Evolutionary conservation across 2,329 filamentous ascomycete species (phyloP).

Genomic region (Alternaria angustiovoidea): DNA sequence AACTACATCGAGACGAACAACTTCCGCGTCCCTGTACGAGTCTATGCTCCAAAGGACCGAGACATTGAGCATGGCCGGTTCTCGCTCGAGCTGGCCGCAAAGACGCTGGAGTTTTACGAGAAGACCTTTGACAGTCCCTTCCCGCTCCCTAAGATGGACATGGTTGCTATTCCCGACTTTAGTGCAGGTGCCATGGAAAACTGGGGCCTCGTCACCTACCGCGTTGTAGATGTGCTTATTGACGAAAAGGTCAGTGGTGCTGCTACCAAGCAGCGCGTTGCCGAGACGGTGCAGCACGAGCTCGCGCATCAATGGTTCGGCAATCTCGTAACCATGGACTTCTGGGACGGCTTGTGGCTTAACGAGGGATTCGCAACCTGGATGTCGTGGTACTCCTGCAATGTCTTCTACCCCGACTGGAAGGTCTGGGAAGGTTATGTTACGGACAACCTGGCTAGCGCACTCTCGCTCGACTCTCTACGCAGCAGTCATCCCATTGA

Average conservation of each 20-base stretch:
- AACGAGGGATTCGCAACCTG: conserved; percentile 93
- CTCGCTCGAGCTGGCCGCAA: conserved; percentile 86
- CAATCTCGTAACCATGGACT: conserved; percentile 97
- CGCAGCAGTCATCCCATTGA: conserved; percentile 97
- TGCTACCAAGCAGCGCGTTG: conserved; percentile 88
- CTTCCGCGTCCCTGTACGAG: conserved; percentile 89
- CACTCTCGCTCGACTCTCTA: conserved; percentile 85
- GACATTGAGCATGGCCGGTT: conserved; percentile 92
- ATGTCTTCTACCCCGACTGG: conserved; percentile 96
- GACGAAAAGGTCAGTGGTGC: conserved; percentile 93
- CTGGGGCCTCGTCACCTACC: conserved; percentile 95
- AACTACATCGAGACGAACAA: conserved; percentile 91
- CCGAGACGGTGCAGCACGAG: conserved; percentile 96
- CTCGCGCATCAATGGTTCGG: conserved; percentile 98
- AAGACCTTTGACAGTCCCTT: conserved; percentile 90
- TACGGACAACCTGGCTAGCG: conserved; percentile 88
- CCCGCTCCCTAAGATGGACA: conserved; percentile 92
- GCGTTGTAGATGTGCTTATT: conserved; percentile 87
- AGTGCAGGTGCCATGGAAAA: conserved; percentile 98
- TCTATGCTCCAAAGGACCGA: conserved; percentile 91
- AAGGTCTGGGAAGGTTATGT: conserved; percentile 98
- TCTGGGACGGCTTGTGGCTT: conserved; percentile 97
- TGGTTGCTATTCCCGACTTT: conserved; percentile 96
- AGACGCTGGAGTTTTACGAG: conserved; percentile 92
- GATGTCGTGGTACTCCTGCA: conserved; percentile 95